phyloP scores from a whole-genome alignment of 2,329 filamentous ascomycete genomes.

The Ceratocystis variospora region DNA sequence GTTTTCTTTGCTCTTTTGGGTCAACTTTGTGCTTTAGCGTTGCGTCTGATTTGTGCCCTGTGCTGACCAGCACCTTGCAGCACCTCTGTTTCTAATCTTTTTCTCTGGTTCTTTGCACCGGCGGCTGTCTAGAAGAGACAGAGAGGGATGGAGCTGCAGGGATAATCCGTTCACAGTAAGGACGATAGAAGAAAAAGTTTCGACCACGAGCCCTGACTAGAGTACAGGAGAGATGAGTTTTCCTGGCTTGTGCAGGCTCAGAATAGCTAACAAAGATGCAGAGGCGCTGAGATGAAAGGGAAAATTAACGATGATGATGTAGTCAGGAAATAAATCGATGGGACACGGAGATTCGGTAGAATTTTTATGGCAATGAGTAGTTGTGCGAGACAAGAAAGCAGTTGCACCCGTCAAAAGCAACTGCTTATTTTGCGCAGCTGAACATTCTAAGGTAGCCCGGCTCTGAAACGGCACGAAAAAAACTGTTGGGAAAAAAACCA shows the following conservation, averaged over 20 bases:
- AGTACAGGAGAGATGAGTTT: neutral
- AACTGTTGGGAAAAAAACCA: slow-evolving; percentile 18
- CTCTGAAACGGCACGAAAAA: slow-evolving; percentile 10
- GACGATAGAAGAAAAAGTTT: neutral
- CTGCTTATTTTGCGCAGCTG: neutral
- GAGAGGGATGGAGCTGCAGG: neutral
- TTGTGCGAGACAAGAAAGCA: neutral
- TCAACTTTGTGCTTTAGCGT: slow-evolving; percentile 6
- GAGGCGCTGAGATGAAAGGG: too few relatives aligned
- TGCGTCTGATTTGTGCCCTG: slow-evolving; percentile 5
- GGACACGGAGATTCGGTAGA: neutral
- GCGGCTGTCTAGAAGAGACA: neutral
- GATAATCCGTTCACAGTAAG: neutral
- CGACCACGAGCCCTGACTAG: neutral
- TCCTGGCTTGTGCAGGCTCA: neutral
- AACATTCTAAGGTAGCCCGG: neutral
- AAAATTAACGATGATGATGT: neutral
- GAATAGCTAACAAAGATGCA: slow-evolving; percentile 1
- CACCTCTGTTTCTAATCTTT: neutral
- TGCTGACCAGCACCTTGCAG: neutral
- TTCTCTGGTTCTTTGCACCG: neutral
- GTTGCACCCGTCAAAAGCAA: neutral
- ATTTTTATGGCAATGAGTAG: neutral
- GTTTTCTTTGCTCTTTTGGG: slow-evolving; percentile 17
- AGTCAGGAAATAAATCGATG: neutral